Evolutionary conservation across 2,329 filamentous ascomycete genomes (phyloP).

Genomic region (Colletotrichum caudatum): DNA sequence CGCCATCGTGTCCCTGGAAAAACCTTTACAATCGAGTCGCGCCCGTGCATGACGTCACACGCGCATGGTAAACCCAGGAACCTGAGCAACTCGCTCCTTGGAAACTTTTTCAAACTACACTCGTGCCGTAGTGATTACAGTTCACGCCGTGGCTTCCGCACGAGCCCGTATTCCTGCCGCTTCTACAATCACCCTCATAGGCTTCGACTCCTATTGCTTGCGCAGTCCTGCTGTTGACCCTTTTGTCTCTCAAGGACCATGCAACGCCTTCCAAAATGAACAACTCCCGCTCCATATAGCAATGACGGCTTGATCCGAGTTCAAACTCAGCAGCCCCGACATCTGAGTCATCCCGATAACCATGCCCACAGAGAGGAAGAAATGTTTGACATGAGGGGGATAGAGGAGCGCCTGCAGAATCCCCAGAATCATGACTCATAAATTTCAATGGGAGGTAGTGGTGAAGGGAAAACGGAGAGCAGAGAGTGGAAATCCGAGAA

Average conservation of each 20-base stretch:
- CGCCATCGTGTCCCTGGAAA: too few relatives aligned
- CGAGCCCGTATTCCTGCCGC: too few relatives aligned
- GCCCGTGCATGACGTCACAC: neutral
- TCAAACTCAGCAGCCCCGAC: neutral
- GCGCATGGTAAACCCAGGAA: neutral
- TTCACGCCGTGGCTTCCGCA: neutral
- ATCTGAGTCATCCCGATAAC: neutral
- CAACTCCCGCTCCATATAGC: neutral
- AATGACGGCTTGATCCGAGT: neutral
- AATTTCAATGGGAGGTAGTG: neutral
- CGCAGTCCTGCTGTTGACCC: constrained; percentile 33
- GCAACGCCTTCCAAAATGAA: constrained; percentile 18
- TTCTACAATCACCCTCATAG: neutral
- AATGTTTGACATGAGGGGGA: too few relatives aligned
- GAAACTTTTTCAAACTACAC: neutral
- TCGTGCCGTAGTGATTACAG: neutral
- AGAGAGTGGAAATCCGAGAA: neutral
- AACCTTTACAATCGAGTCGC: neutral
- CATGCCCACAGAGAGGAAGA: neutral
- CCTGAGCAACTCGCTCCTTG: neutral
- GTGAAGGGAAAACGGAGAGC: neutral
- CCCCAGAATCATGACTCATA: neutral
- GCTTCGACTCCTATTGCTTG: constrained; percentile 32
- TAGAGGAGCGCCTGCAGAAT: neutral
- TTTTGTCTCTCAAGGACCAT: neutral